Conservation (phyloP, 2,329 filamentous ascomycete species). For the Chaetomiaceae sp. region DNA sequence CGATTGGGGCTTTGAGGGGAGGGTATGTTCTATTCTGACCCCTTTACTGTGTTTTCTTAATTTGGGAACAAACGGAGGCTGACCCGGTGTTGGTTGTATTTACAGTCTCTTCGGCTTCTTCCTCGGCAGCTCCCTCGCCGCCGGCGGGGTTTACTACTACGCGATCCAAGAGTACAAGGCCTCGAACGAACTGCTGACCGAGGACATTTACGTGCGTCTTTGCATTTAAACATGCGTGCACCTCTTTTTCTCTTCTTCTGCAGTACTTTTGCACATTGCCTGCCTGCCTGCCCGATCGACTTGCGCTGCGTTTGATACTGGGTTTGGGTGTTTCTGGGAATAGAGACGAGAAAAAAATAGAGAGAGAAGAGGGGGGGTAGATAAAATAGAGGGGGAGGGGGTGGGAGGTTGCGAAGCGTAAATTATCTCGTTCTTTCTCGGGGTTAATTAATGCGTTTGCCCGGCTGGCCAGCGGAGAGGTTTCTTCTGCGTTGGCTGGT, state of each 20-base stretch:
- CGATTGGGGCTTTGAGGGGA: constrained; percentile 58
- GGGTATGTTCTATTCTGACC: constrained; percentile 42
- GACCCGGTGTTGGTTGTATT: not conserved
- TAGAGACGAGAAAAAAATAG: not conserved
- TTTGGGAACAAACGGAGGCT: not conserved
- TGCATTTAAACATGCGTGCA: constrained; percentile 35
- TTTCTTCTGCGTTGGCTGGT: not conserved
- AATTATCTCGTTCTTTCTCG: constrained; percentile 15
- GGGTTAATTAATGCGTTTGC: not conserved
- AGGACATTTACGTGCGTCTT: constrained; percentile 88
- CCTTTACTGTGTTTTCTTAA: not conserved
- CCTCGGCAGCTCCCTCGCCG: constrained; percentile 73
- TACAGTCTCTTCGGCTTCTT: constrained; percentile 86
- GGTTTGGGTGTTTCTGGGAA: not conserved
- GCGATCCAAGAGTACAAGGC: constrained; percentile 89
- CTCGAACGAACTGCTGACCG: constrained; percentile 86
- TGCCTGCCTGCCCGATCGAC: constrained; percentile 1
- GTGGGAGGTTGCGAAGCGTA: constrained; percentile 8
- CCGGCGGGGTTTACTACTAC: constrained; percentile 84
- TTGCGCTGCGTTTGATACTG: not conserved
- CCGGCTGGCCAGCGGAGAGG: not conserved
- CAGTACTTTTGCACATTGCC: constrained; percentile 2
- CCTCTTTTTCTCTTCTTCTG: constrained; percentile 17
- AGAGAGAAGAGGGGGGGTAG: not conserved
- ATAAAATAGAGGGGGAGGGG: not conserved